These are phyloP conservation scores for Eucalyptus melliodora DNA, from an alignment of 345 rosid species.

Conservation along the genomic window DNA sequence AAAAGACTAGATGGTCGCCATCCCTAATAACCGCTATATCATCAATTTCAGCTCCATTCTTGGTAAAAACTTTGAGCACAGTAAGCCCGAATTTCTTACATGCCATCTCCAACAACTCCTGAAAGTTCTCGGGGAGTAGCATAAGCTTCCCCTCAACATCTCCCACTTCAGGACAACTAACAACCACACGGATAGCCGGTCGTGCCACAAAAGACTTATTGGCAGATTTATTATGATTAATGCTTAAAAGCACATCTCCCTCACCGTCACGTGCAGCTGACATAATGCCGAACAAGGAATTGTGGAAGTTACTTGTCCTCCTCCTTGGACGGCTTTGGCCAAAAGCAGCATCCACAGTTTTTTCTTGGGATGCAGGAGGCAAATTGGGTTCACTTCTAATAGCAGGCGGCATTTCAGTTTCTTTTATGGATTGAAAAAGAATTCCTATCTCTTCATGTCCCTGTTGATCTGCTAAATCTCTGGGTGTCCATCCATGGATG, in stretches of 20 bases:
- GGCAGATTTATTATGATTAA: conserved; percentile 10
- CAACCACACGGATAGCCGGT: conserved; percentile 35
- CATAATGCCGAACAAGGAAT: conserved; percentile 72
- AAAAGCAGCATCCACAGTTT: conserved; percentile 24
- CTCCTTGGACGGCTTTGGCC: conserved; percentile 38
- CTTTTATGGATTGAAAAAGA: conserved; percentile 27
- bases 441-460: conserved; percentile 78
- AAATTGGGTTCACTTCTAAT: conserved; percentile 2
- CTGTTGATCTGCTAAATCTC: conserved; percentile 85
- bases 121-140: conserved; percentile 46
- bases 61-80: conserved; percentile 30
- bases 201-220: neutral
- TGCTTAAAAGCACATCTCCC: neutral
- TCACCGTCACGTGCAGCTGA: conserved; percentile 23
- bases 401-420: conserved; percentile 13
- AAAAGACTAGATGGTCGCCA: conserved; percentile 67
- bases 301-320: conserved; percentile 49
- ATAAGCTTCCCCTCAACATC: conserved; percentile 34
- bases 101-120: conserved; percentile 54
- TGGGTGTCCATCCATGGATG: conserved; percentile 62
- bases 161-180: conserved; percentile 53
- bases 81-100: conserved; percentile 40
- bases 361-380: conserved; percentile 16
- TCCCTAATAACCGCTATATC: conserved; percentile 65
- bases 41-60: conserved; percentile 61